Conservation (phyloP, 2,329 filamentous ascomycete species). For the Fusarium falciforme region DNA sequence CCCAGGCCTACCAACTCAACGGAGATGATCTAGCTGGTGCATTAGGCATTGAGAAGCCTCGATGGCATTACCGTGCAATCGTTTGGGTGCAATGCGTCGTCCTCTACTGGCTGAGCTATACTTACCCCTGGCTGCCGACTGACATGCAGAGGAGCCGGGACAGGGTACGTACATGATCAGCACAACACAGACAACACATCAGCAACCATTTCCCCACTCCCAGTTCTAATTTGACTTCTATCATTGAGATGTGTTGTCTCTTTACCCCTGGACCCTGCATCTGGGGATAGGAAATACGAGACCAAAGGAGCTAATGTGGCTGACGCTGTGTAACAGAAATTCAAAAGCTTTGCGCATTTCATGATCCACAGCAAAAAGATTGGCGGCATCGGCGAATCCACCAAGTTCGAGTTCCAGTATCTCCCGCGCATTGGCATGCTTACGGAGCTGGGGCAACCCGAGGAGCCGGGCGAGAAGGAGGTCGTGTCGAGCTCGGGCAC, state of each 20-base stretch:
- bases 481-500: conserved; percentile 1
- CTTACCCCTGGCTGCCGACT: conserved; percentile 50
- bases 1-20: conserved; percentile 77
- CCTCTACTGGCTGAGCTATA: conserved; percentile 67
- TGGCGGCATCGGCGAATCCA: conserved; percentile 71
- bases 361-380: conserved; percentile 69
- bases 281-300: not conserved
- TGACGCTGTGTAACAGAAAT: conserved; percentile 38
- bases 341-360: conserved; percentile 54
- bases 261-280: not conserved
- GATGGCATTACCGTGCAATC: conserved; percentile 67
- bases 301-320: not conserved
- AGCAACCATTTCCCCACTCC: not conserved
- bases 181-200: not conserved
- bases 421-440: conserved; percentile 61
- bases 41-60: conserved; percentile 68
- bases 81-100: conserved; percentile 75
- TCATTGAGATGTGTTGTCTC: not conserved
- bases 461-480: conserved; percentile 3
- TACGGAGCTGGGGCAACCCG: conserved; percentile 46
- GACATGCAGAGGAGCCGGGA: conserved; percentile 52
- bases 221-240: not conserved
- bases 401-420: conserved; percentile 78
- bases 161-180: conserved; percentile 36
- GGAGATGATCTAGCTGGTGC: conserved; percentile 70